A percentile compares a stretch with the other conserved stretches of the same genome.
Conservation (phyloP, 73 alveolate species). For the Stentor coeruleus region DNA sequence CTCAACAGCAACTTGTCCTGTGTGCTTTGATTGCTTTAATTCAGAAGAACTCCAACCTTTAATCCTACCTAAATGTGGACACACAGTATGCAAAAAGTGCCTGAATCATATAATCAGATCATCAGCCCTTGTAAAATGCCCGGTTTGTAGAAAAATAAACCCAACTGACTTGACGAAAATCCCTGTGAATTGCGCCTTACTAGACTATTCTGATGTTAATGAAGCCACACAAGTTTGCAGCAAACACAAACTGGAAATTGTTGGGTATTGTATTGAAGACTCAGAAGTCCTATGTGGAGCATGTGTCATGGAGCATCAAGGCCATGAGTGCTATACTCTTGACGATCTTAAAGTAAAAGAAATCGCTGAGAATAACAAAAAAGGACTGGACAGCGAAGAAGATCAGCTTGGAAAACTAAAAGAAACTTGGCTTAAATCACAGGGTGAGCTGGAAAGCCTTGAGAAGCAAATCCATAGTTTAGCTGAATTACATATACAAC, state of each 20-base stretch:
- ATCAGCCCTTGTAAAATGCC: conserved; percentile 10
- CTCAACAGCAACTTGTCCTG: background rate
- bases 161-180: background rate
- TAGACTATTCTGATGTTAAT: background rate
- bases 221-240: background rate
- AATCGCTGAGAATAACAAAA: conserved; percentile 9
- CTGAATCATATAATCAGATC: background rate
- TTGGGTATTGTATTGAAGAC: conserved; percentile 4
- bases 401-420: background rate
- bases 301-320: conserved; percentile 22
- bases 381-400: background rate
- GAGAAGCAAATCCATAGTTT: background rate
- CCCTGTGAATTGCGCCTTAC: conserved; percentile 13
- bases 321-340: background rate
- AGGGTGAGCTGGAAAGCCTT: background rate
- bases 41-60: background rate
- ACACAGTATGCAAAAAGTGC: background rate
- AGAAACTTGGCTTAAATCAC: background rate
- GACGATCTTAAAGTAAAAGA: background rate
- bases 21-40: conserved; percentile 4
- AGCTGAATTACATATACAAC: background rate
- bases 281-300: conserved; percentile 1
- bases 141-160: conserved; percentile 7
- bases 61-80: conserved; percentile 10
- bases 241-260: conserved; percentile 3